Evolutionary conservation across 192 early-diverging fungal genomes (phyloP).

Genomic region (Coemansia sp.): DNA sequence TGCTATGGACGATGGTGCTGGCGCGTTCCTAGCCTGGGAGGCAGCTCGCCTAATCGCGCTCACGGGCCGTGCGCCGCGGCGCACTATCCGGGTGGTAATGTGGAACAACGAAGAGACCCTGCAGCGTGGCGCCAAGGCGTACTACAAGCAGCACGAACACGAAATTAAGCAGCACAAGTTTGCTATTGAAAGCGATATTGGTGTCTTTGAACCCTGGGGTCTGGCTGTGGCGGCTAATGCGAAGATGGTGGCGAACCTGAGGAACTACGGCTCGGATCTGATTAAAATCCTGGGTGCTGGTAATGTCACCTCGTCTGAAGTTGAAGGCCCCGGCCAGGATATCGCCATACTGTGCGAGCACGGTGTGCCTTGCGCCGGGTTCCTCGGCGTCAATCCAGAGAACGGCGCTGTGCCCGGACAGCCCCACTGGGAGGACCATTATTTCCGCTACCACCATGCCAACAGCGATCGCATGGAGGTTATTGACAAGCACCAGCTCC

Average conservation of each 20-base stretch:
- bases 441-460: slow-evolving; percentile 66
- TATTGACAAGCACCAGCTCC: slow-evolving; percentile 60
- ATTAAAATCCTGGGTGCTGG: slow-evolving; percentile 45
- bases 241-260: slow-evolving; percentile 22
- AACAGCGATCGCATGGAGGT: slow-evolving; percentile 57
- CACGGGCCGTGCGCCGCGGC: slow-evolving; percentile 43
- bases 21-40: slow-evolving; percentile 59
- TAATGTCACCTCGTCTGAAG: slow-evolving; percentile 35
- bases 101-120: slow-evolving; percentile 67
- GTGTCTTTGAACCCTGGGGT: slow-evolving; percentile 67
- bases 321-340: slow-evolving; percentile 54
- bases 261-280: slow-evolving; percentile 41
- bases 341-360: slow-evolving; percentile 58
- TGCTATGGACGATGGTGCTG: slow-evolving; percentile 65
- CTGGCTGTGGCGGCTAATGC: slow-evolving; percentile 50
- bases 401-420: slow-evolving; percentile 32
- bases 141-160: slow-evolving; percentile 48
- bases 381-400: slow-evolving; percentile 54
- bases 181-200: slow-evolving; percentile 65
- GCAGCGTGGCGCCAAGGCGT: slow-evolving; percentile 59
- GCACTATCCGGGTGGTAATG: slow-evolving; percentile 64
- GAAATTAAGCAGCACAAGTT: slow-evolving; percentile 47
- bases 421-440: slow-evolving; percentile 52
- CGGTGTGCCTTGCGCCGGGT: slow-evolving; percentile 63
- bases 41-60: slow-evolving; percentile 44